These are phyloP conservation scores for Bocquillonia castaneifolia DNA, from an alignment of 441 rosid species.

Conservation along the genomic window DNA sequence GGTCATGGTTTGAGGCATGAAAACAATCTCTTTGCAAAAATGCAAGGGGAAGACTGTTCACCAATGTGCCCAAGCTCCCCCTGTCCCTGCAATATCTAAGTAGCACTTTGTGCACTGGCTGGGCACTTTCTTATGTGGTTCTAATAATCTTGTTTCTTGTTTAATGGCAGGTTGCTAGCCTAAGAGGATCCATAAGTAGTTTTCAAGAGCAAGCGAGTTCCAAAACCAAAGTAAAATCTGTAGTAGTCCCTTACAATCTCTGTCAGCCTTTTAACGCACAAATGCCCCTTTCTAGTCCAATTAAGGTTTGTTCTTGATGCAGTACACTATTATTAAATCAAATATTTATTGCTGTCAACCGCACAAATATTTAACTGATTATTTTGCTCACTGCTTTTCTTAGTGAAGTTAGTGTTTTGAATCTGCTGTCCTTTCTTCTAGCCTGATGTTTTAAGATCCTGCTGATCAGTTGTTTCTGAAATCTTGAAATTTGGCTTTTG, in stretches of 20 bases:
- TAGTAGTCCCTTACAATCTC: conserved; percentile 59
- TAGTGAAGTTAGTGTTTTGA: conserved; percentile 1
- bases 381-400: not conserved
- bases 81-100: no score
- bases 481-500: not conserved
- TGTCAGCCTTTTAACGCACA: conserved; percentile 66
- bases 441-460: not conserved
- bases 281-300: conserved; percentile 20
- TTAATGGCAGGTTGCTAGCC: conserved; percentile 77
- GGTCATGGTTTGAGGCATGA: no score
- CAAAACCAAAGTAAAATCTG: conserved; percentile 58
- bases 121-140: conserved; percentile 4
- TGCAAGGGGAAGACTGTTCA: no score
- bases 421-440: not conserved
- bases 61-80: no score
- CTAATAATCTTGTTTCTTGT: conserved; percentile 21
- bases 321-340: conserved; percentile 1
- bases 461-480: not conserved
- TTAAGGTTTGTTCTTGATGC: not conserved
- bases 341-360: not conserved
- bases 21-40: no score
- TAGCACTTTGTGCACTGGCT: no score
- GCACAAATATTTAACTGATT: not conserved
- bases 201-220: conserved; percentile 98
- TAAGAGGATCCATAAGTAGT: conserved; percentile 90